phyloP scores from a whole-genome alignment of 768 basidiomycete species.

The Kwoniella sp. region DNA sequence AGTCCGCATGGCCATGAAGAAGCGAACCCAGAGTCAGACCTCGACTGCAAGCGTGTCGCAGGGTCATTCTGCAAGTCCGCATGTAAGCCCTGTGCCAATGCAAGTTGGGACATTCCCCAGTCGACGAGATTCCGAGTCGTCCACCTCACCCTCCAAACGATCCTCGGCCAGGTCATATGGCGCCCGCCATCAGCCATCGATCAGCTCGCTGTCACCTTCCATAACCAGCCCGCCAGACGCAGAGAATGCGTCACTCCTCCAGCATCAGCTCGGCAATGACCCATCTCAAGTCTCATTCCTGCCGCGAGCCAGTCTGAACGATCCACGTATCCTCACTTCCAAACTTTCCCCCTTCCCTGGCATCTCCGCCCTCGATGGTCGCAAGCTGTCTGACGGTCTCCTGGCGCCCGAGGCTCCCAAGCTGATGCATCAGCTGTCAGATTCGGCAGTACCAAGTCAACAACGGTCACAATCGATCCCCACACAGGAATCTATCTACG shows the following conservation, averaged over 20 bases:
- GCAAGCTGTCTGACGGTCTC: conserved; percentile 2
- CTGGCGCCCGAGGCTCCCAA: conserved; percentile 15
- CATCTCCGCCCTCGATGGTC: conserved; percentile 61
- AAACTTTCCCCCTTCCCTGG: conserved; percentile 91
- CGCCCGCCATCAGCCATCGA: conserved; percentile 31
- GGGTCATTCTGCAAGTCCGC: conserved; percentile 25
- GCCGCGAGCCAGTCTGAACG: conserved; percentile 66
- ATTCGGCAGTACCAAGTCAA: conserved; percentile 40
- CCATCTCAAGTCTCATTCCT: conserved; percentile 61
- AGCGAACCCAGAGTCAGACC: conserved; percentile 27
- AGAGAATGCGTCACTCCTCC: conserved; percentile 45
- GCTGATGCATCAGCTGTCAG: conserved; percentile 43
- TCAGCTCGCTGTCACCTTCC: conserved; percentile 30
- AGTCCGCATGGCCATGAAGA: conserved; percentile 32
- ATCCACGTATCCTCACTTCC: conserved; percentile 66
- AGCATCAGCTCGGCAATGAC: conserved; percentile 60
- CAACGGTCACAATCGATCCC: conserved; percentile 15
- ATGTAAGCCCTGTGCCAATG: neutral
- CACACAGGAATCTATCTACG: conserved; percentile 25
- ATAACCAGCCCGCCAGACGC: conserved; percentile 12
- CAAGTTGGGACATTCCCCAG: conserved; percentile 8
- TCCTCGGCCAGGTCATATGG: conserved; percentile 52
- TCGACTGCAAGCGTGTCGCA: conserved; percentile 15
- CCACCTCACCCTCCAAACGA: conserved; percentile 21
- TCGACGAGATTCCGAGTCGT: conserved; percentile 33